Evolutionary conservation across 225 moss, liverwort and hornwort genomes (phyloP).

Genomic region (Marchantia paleacea): DNA sequence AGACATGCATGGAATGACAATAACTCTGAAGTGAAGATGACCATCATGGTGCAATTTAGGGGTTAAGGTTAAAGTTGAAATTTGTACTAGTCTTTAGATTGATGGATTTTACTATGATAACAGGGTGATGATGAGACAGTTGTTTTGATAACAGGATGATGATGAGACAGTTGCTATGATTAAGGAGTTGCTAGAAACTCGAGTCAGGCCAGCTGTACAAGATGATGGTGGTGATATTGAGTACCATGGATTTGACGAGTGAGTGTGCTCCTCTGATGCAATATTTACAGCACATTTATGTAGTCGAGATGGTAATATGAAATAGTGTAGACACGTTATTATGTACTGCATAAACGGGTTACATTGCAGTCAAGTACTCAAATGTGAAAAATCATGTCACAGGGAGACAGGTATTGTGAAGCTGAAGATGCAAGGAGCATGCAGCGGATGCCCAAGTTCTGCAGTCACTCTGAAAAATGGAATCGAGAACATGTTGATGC

Average conservation of each 20-base stretch:
- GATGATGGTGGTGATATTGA: constrained; percentile 99
- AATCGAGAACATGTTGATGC: constrained; percentile 99
- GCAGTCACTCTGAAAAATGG: constrained; percentile 94
- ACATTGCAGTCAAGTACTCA: not conserved
- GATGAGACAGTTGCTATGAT: constrained; percentile 96
- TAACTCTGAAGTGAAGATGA: too few species aligned
- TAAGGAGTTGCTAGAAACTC: constrained; percentile 88
- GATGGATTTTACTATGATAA: not conserved
- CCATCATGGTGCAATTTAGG: too few species aligned
- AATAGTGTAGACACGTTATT: not conserved
- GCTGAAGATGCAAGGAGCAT: constrained; percentile 97
- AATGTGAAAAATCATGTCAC: constrained; percentile 7
- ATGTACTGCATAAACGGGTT: too few species aligned
- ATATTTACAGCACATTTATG: not conserved
- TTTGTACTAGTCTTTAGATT: too few species aligned
- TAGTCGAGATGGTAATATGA: not conserved
- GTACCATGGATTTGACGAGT: constrained; percentile 72
- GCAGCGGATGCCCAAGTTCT: constrained; percentile 96
- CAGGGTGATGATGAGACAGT: too few species aligned
- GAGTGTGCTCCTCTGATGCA: constrained; percentile 14
- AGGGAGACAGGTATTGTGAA: constrained; percentile 79
- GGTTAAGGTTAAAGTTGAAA: too few species aligned
- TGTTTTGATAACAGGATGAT: constrained; percentile 54
- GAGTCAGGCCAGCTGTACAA: constrained; percentile 94
- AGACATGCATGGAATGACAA: too few species aligned